Conservation (phyloP, 371 early-diverging fungal species). For the Mortierella sp. region DNA sequence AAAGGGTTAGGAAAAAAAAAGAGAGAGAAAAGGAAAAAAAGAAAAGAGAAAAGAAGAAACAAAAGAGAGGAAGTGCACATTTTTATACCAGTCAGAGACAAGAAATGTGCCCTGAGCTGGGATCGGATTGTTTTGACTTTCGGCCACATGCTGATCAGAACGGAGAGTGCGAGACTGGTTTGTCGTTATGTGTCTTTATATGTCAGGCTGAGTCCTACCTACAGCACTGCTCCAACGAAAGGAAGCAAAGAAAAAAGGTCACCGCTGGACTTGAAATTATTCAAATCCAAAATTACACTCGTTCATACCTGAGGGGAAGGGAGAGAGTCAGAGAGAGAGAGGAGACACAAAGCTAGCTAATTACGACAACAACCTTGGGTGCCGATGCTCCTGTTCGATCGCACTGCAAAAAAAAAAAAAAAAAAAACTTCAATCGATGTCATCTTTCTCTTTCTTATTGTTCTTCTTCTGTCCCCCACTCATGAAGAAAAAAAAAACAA, state of each 20-base stretch:
- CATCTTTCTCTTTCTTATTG: not conserved
- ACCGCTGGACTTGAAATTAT: not conserved
- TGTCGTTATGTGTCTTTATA: not conserved
- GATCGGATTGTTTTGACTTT: not conserved
- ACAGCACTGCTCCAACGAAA: not conserved
- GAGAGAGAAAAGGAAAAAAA: not conserved
- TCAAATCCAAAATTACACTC: not conserved
- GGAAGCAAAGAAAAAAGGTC: not conserved
- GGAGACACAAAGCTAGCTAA: too few species aligned
- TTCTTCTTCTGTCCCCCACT: not conserved
- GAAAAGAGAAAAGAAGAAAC: not conserved
- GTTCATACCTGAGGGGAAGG: not conserved
- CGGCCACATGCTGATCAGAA: not conserved
- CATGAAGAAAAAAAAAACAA: not conserved
- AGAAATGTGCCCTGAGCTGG: not conserved
- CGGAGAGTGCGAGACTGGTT: not conserved
- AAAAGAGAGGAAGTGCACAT: not conserved
- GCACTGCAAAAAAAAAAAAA: too few species aligned
- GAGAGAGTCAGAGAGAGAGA: not conserved
- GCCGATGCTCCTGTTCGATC: too few species aligned
- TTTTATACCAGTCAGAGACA: not conserved
- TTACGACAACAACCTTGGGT: too few species aligned
- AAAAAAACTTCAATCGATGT: too few species aligned
- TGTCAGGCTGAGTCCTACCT: conserved; percentile 1
- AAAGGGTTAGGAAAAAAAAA: conserved; percentile 14